phyloP scores from a whole-genome alignment of 2,329 filamentous ascomycete species.

The Aspergillus latus region DNA sequence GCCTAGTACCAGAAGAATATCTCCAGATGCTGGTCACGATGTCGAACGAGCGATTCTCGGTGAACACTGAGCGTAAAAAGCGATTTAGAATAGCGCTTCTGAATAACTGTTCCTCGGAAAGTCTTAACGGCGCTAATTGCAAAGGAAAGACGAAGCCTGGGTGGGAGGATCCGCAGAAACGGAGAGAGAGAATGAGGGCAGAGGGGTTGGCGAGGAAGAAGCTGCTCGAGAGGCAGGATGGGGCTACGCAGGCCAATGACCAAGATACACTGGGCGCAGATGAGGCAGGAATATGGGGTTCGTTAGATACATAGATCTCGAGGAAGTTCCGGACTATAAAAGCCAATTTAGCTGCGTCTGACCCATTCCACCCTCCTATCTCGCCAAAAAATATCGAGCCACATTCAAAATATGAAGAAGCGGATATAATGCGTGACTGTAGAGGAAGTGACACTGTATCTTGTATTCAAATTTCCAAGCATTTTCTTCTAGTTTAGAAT shows the following conservation, averaged over 20 bases:
- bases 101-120: conserved; percentile 20
- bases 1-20: conserved; percentile 66
- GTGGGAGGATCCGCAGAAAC: conserved; percentile 41
- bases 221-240: conserved; percentile 18
- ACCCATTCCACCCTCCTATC: neutral
- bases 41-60: conserved; percentile 61
- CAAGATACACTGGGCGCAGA: neutral
- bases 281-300: conserved; percentile 3
- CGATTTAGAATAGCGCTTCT: conserved; percentile 37
- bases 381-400: neutral
- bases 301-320: neutral
- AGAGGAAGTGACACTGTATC: neutral
- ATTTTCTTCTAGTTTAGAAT: conserved; percentile 8
- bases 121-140: conserved; percentile 8
- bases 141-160: conserved; percentile 26
- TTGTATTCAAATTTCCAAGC: neutral
- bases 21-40: conserved; percentile 66
- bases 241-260: conserved; percentile 3
- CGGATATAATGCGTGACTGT: neutral
- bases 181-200: conserved; percentile 42
- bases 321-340: neutral
- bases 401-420: neutral
- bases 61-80: conserved; percentile 42
- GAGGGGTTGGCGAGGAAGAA: conserved; percentile 43
- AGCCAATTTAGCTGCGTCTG: neutral